Conservation (phyloP, 225 moss, liverwort and hornwort genomes). For the Pleurozium schreberi region DNA sequence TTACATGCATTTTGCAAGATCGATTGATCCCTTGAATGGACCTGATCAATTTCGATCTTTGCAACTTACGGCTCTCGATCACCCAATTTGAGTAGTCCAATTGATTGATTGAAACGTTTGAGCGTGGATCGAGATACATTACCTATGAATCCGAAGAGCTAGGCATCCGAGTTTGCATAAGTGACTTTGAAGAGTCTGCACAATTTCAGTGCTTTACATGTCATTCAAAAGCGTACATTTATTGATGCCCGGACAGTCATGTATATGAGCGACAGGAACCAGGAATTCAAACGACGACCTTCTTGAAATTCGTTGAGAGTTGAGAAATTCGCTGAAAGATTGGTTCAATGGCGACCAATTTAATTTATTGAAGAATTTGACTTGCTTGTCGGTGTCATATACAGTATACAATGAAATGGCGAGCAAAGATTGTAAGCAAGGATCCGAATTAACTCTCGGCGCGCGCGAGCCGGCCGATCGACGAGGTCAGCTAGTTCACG, state of each 20-base stretch:
- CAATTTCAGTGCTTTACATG: not conserved
- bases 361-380: not conserved
- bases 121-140: too few species aligned
- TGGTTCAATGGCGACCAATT: not conserved
- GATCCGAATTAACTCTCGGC: not conserved
- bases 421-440: not conserved
- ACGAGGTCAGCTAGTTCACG: not conserved
- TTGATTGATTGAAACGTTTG: not conserved
- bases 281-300: not conserved
- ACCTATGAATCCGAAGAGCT: not conserved
- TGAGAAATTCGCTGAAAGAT: not conserved
- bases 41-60: not conserved
- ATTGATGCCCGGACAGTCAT: not conserved
- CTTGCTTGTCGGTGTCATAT: not conserved
- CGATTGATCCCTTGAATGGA: not conserved
- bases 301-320: not conserved
- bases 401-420: not conserved
- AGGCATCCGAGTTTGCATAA: not conserved
- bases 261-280: too few species aligned
- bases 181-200: not conserved
- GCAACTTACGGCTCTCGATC: not conserved
- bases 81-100: not conserved
- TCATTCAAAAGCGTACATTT: not conserved
- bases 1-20: not conserved
- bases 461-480: too few species aligned